Base-by-base conservation (phyloP, 2,329 filamentous ascomycete genomes). In the Colletotrichum chrysophilum region DNA sequence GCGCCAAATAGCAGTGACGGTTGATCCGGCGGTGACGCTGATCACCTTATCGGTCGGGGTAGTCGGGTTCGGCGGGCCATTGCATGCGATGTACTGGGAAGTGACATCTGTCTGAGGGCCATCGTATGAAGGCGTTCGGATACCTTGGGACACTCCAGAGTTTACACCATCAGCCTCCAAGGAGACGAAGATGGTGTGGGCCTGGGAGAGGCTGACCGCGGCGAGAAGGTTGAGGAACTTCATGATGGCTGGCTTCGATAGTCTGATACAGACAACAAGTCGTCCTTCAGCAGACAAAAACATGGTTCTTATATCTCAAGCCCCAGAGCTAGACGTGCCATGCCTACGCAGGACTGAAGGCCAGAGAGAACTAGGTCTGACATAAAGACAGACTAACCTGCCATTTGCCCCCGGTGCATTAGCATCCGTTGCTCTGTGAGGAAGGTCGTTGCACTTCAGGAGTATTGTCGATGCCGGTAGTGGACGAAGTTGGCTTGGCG, bases 1-100 rank as follows among this genome's bases (percentile, higher is more conserved):
- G 72, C 89, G 85, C 89, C 89, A 91, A 71, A 88, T 86, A 3
- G 88, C 86, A 18, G 85, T 85, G n/a, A 90, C 85, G 21, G 84
- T 88, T 55, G 84, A 83, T 2, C 87, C 88, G 4, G 87, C 87
- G 30, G 79, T 85, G 36, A 88, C 87, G 48, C 85, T 82, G 78
- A 90, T 87, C 74, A 89, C 84, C 76, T 87, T 84, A 77, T 83
- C 82, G 1, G 87, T 87, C 2, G 88, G 82, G 16, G 83, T 86
- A 2, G 84, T 88, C 5, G 88, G 87, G 78, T 90, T 90, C 1
- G 86, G 85, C 14, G 86, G 85, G 60, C 88, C 88, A 78, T 90
- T 91, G 83, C 88, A 91, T 18, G 88, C 88, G 70, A 91, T 82
- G 75, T 88, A 85, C 76, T 87, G 86, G 52, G 85, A 87, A 18